Conservation (phyloP, 208 protist genomes). For the Crithidia fasciculata region DNA sequence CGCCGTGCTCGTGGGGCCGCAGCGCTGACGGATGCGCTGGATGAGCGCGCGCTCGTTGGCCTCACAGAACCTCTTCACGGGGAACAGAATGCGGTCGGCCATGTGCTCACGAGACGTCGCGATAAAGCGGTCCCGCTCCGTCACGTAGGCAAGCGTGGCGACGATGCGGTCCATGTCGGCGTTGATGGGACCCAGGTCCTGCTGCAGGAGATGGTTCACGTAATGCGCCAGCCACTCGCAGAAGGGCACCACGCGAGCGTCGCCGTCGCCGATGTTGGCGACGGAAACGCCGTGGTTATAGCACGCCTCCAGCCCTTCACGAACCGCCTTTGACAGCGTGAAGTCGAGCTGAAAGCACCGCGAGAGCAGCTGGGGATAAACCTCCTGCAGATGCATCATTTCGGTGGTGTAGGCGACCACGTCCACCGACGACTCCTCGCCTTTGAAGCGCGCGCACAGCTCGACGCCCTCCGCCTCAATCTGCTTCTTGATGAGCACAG, state of each 20-base stretch:
- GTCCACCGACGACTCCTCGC: conserved; percentile 57
- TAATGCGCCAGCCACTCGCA: conserved; percentile 84
- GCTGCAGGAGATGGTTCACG: conserved; percentile 73
- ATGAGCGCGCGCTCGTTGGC: conserved; percentile 71
- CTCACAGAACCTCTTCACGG: conserved; percentile 60
- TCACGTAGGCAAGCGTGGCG: conserved; percentile 67
- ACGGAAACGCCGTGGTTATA: conserved; percentile 63
- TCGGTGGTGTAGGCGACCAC: conserved; percentile 59
- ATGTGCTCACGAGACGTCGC: conserved; percentile 76
- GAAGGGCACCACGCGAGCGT: conserved; percentile 42
- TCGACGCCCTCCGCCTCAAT: conserved; percentile 63
- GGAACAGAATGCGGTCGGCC: conserved; percentile 81
- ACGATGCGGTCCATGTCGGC: conserved; percentile 71
- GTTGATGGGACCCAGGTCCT: conserved; percentile 35
- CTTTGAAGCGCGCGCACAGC: conserved; percentile 46
- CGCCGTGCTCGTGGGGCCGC: conserved; percentile 73
- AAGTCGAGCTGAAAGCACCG: conserved; percentile 72
- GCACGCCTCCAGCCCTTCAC: conserved; percentile 71
- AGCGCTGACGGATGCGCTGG: conserved; percentile 68
- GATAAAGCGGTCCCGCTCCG: conserved; percentile 81
- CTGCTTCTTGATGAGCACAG: conserved; percentile 43
- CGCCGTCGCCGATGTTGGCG: conserved; percentile 16
- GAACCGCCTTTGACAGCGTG: conserved; percentile 67
- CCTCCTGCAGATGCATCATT: conserved; percentile 83
- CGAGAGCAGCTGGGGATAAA: conserved; percentile 57